These are phyloP conservation scores for Picochlorum costavermella DNA, from an alignment of 139 green algal species.

Conservation along the genomic window DNA sequence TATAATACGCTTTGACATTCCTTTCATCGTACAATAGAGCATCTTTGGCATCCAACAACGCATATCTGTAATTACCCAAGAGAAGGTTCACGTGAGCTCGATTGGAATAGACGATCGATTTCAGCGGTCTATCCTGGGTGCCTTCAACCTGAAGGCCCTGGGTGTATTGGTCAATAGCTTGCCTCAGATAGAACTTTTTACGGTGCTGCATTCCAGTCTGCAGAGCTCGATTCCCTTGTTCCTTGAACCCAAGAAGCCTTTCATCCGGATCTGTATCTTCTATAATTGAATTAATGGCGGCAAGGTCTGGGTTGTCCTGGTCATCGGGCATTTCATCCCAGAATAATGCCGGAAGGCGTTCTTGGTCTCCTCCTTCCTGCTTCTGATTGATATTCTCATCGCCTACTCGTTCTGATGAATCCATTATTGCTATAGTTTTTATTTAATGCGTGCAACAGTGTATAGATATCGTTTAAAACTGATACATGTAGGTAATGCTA, in stretches of 20 bases:
- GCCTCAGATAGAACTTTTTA: conserved; percentile 65
- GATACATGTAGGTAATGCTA: too few relatives aligned
- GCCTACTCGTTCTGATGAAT: too few relatives aligned
- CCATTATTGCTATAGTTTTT: too few relatives aligned
- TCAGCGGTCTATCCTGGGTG: conserved; percentile 25
- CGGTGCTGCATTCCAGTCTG: conserved; percentile 49
- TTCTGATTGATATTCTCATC: too few relatives aligned
- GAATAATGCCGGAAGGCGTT: conserved; percentile 45
- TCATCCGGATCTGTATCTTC: conserved; percentile 65
- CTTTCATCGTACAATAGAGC: conserved; percentile 36
- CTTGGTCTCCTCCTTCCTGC: neutral
- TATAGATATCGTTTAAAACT: too few relatives aligned
- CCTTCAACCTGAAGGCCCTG: conserved; percentile 43
- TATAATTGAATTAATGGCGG: conserved; percentile 57
- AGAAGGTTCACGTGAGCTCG: conserved; percentile 68
- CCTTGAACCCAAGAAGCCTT: conserved; percentile 62
- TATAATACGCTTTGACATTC: conserved; percentile 65
- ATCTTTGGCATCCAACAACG: conserved; percentile 46
- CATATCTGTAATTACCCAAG: conserved; percentile 67
- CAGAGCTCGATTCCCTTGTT: conserved; percentile 66
- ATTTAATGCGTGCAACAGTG: too few relatives aligned
- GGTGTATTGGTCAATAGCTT: conserved; percentile 65
- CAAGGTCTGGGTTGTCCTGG: conserved; percentile 45
- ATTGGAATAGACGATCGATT: conserved; percentile 57
- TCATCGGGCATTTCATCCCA: conserved; percentile 63